These are phyloP conservation scores for Periconia sp. DNA, from an alignment of 2,329 filamentous ascomycete genomes.

Conservation along the genomic window DNA sequence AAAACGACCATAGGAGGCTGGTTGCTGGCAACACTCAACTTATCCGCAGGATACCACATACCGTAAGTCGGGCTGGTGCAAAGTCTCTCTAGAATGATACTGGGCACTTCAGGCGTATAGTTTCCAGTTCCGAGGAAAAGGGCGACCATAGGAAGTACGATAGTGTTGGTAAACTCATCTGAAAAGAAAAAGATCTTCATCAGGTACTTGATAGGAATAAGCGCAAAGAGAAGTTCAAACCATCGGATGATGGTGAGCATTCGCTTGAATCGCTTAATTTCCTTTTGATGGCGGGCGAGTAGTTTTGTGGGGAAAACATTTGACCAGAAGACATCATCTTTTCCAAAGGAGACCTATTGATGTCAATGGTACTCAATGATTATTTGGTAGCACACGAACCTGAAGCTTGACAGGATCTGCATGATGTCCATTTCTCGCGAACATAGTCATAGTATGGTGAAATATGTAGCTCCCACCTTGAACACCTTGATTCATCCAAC, in stretches of 20 bases:
- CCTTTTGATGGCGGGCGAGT: slow-evolving; percentile 60
- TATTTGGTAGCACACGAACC: slow-evolving; percentile 26
- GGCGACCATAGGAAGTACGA: slow-evolving; percentile 74
- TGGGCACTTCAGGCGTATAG: slow-evolving; percentile 73
- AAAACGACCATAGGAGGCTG: slow-evolving; percentile 67
- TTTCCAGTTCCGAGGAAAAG: slow-evolving; percentile 78
- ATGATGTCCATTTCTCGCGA: slow-evolving; percentile 61
- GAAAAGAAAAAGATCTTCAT: slow-evolving; percentile 72
- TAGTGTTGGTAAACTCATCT: slow-evolving; percentile 72
- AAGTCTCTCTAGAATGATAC: slow-evolving; percentile 65
- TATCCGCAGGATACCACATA: slow-evolving; percentile 63
- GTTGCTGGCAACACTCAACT: slow-evolving; percentile 56
- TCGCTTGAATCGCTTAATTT: slow-evolving; percentile 61
- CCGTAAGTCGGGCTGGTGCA: slow-evolving; percentile 62
- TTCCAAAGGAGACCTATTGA: slow-evolving; percentile 64
- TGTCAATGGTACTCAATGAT: slow-evolving; percentile 3
- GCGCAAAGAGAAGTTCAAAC: slow-evolving; percentile 65
- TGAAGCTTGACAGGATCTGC: slow-evolving; percentile 66
- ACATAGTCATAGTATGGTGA: slow-evolving; percentile 71
- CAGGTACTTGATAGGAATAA: slow-evolving; percentile 68
- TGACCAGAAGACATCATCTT: slow-evolving; percentile 68
- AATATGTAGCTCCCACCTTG: slow-evolving; percentile 71
- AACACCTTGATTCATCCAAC: slow-evolving; percentile 68
- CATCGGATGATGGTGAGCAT: slow-evolving; percentile 64
- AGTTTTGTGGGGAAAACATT: slow-evolving; percentile 69